Evolutionary conservation across 2,329 filamentous ascomycete species (phyloP).

Genomic region (Ophiognomonia clavigignenti-juglandacearum): DNA sequence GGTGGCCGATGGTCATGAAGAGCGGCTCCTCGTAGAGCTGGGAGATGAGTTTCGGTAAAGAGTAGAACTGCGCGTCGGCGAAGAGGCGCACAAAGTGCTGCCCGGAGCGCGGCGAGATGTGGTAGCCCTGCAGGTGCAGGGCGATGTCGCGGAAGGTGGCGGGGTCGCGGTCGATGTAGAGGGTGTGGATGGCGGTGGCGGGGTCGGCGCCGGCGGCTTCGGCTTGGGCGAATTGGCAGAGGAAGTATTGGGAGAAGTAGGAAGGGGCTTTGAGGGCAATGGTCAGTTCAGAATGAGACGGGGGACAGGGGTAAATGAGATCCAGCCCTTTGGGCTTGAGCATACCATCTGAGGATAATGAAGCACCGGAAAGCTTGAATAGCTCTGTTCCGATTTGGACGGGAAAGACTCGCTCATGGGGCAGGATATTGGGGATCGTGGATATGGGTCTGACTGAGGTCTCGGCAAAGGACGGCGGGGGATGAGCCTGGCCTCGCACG

Average conservation of each 20-base stretch:
- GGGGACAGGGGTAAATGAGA: not conserved
- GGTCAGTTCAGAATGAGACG: too few relatives aligned
- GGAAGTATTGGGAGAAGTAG: conserved; percentile 93
- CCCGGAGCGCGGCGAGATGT: conserved; percentile 75
- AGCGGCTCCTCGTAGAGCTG: conserved; percentile 90
- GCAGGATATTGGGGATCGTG: conserved; percentile 54
- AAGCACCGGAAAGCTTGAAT: conserved; percentile 69
- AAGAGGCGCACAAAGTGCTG: conserved; percentile 89
- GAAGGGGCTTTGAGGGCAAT: conserved; percentile 71
- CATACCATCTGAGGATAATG: conserved; percentile 67
- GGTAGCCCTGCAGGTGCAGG: conserved; percentile 87
- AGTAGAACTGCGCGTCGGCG: conserved; percentile 94
- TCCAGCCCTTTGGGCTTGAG: not conserved
- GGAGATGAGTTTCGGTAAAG: conserved; percentile 78
- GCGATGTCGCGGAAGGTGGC: conserved; percentile 85
- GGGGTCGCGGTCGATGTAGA: conserved; percentile 94
- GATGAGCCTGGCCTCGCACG: conserved; percentile 1
- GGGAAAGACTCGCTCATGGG: conserved; percentile 68
- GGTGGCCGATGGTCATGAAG: conserved; percentile 84
- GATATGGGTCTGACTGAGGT: conserved; percentile 29
- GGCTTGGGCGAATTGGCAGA: conserved; percentile 68
- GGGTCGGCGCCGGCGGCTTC: conserved; percentile 53
- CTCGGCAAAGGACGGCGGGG: not conserved
- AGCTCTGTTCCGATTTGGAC: conserved; percentile 69
- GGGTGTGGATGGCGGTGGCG: conserved; percentile 57